Conservation (phyloP, 1,139 yeast genomes). For the Candida sanyaensis region DNA sequence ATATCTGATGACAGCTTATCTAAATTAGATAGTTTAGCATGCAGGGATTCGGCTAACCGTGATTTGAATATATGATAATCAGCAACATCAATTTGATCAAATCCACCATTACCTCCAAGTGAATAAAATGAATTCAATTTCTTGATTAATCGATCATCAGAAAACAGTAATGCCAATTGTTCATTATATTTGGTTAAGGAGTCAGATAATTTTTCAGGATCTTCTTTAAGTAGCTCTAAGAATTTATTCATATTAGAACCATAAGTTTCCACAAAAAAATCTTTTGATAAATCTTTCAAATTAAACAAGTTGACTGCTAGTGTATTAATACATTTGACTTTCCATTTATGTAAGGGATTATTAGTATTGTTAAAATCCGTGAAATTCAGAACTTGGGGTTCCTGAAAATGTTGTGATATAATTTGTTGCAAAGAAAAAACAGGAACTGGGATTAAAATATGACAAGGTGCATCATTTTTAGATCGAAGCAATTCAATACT, state of each 20-base stretch:
- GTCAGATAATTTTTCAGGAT: conserved; percentile 17
- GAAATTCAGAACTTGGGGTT: conserved; percentile 19
- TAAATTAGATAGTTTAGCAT: conserved; percentile 35
- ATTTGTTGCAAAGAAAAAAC: conserved; percentile 41
- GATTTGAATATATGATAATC: conserved; percentile 41
- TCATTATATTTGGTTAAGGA: conserved; percentile 24
- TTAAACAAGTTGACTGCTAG: conserved; percentile 32
- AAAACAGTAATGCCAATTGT: conserved; percentile 20
- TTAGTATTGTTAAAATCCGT: conserved; percentile 13
- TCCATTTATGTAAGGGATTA: conserved; percentile 35
- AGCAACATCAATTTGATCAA: conserved; percentile 18
- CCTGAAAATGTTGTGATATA: conserved; percentile 22
- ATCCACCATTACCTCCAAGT: conserved; percentile 11
- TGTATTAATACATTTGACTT: conserved; percentile 29
- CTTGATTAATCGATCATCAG: conserved; percentile 28
- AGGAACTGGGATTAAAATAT: conserved; percentile 42
- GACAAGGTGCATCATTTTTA: conserved; percentile 22
- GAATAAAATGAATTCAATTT: conserved; percentile 21
- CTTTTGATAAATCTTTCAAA: conserved; percentile 17
- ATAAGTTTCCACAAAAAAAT: conserved; percentile 28
- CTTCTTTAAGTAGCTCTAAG: conserved; percentile 22
- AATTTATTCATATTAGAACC: conserved; percentile 29
- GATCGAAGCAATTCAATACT: conserved; percentile 38
- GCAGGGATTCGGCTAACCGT: conserved; percentile 42
- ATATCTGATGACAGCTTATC: conserved; percentile 27